Evolutionary conservation across 495 filamentous ascomycete species (phyloP), one percentile per base, ranked within the genome.

Genomic region (Annulohypoxylon moriforme): DNA sequence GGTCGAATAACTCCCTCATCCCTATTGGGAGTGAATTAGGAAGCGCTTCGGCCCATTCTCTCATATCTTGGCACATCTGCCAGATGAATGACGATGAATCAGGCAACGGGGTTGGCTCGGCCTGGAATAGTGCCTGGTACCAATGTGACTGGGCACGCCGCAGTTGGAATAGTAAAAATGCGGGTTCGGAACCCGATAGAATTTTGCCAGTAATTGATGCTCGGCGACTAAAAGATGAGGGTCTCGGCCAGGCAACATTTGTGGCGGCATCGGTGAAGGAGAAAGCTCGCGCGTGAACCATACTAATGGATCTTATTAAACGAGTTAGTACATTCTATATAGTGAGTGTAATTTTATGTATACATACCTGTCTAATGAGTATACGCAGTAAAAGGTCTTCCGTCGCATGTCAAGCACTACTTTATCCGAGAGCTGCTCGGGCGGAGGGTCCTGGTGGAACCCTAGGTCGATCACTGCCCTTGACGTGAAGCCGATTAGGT

Each of bases 231-330:
- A 76, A 76, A 3, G 73, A 78, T 40, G 60, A 76, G 20, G 69
- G 77, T 67, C 79, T 74, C 8, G 85, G 80, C 68, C 92, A 81
- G 9, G 81, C 85, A 38, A 96, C 93, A 68, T 90, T 89, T 1
- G 90, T 86, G n/a, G 93, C 91, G 40, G 92, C 92, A 76, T 98
- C 95, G 0, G 92, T 93, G 76, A 98, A 96, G 4, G 95, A 96
- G 77, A 97, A 97, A 0, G 92, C 89, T 42, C 93, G 85, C 29
- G 90, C 89, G 56, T 94, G 86, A 14, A 93, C 91, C 81, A 94
- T 88, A 67, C 92, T 93, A 33, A 93, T 93, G 4, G 90, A 89
- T 73, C 94, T 96, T 64, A 22, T 52, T 60, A 25, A n/a, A 70
- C 38, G 18, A 42, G 31, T 67, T 20, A 60, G 62, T 25, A 44